These are phyloP conservation scores for Blastobotrys elegans DNA, from an alignment of 1,139 yeast species.

Conservation along the genomic window DNA sequence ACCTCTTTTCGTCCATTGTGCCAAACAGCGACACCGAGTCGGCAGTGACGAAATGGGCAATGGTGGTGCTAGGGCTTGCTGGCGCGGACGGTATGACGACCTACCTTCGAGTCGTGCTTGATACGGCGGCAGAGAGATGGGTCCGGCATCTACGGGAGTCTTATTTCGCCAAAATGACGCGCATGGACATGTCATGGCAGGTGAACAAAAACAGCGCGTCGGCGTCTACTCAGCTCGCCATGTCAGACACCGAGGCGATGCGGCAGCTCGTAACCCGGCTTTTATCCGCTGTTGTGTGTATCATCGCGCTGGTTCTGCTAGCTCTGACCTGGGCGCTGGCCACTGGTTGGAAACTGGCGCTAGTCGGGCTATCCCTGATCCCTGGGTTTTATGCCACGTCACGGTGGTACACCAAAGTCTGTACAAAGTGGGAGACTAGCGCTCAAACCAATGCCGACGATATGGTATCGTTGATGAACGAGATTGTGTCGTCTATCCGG, in stretches of 20 bases:
- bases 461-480: conserved; percentile 53
- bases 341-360: conserved; percentile 81
- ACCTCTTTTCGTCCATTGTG: conserved; percentile 43
- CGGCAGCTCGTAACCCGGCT: conserved; percentile 60
- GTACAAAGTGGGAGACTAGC: conserved; percentile 51
- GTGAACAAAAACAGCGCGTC: conserved; percentile 34
- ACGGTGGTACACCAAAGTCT: conserved; percentile 45
- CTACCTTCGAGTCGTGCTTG: conserved; percentile 50
- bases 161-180: conserved; percentile 46
- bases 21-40: conserved; percentile 30
- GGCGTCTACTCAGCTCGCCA: conserved; percentile 59
- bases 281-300: conserved; percentile 41
- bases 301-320: conserved; percentile 48
- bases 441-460: conserved; percentile 55
- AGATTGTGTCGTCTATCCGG: conserved; percentile 53
- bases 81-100: conserved; percentile 54
- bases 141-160: conserved; percentile 48
- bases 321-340: conserved; percentile 75
- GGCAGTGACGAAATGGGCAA: conserved; percentile 55
- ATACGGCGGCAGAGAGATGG: conserved; percentile 66
- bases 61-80: conserved; percentile 56
- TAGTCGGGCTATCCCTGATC: conserved; percentile 72
- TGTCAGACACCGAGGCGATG: conserved; percentile 79
- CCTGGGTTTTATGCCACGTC: conserved; percentile 56
- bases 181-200: conserved; percentile 57